phyloP scores from a whole-genome alignment of 2,329 filamentous ascomycete genomes.

The Aspergillus ustus region DNA sequence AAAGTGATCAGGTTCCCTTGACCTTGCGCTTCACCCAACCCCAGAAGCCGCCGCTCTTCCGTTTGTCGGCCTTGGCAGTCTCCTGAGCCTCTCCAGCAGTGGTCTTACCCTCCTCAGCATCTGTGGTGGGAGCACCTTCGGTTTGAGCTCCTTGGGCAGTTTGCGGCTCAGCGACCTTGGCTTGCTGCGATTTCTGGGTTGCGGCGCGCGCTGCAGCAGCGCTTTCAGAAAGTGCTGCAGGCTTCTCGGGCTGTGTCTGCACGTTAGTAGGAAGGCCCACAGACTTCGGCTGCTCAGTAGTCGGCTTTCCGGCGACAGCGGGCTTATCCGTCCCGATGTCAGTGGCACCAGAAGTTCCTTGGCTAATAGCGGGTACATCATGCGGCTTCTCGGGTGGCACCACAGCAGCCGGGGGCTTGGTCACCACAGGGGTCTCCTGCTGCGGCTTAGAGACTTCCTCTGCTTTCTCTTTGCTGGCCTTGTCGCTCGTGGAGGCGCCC shows the following conservation, averaged over 20 bases:
- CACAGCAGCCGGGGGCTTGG: constrained; percentile 21
- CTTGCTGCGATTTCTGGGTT: constrained; percentile 17
- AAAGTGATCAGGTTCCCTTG: constrained; percentile 23
- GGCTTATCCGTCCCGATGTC: constrained; percentile 1
- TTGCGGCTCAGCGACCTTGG: background rate
- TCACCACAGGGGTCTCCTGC: constrained; percentile 16
- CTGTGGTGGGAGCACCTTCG: constrained; percentile 18
- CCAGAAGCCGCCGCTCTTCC: constrained; percentile 32
- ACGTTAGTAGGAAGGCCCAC: constrained; percentile 8
- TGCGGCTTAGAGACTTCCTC: constrained; percentile 18
- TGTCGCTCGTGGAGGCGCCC: constrained; percentile 26
- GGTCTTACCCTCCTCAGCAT: constrained; percentile 29
- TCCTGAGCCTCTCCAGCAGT: constrained; percentile 21
- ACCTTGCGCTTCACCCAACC: constrained; percentile 37
- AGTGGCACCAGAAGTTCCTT: constrained; percentile 8
- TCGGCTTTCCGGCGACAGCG: constrained; percentile 8
- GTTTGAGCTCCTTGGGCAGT: constrained; percentile 11
- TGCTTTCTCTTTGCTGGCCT: constrained; percentile 26
- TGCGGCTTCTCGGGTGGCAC: constrained; percentile 29
- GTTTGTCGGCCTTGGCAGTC: constrained; percentile 26
- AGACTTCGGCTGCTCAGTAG: constrained; percentile 16
- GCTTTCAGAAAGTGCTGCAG: constrained; percentile 6
- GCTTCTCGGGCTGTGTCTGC: constrained; percentile 9
- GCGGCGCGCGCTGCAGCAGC: constrained; percentile 14
- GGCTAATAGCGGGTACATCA: constrained; percentile 3